phyloP scores from a whole-genome alignment of 257 asterid species.

The Verbena officinalis region DNA sequence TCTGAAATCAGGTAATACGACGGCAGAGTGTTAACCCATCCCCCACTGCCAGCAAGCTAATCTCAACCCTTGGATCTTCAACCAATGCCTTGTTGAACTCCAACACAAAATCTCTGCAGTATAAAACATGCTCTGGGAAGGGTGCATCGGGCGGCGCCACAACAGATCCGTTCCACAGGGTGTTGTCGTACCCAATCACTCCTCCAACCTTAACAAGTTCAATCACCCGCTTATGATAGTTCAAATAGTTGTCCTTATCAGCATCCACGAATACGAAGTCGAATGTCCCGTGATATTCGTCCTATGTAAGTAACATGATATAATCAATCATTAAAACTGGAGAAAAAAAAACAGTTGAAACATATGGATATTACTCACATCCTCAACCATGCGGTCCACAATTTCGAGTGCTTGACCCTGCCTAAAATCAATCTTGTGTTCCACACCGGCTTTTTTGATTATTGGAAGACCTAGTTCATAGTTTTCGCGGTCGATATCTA shows the following conservation, averaged over 20 bases:
- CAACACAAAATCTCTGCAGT: conserved; percentile 59
- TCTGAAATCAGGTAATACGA: conserved; percentile 43
- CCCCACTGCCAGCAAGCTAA: conserved; percentile 67
- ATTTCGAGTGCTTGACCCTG: conserved; percentile 61
- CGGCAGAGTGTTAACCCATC: conserved; percentile 81
- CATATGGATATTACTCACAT: conserved; percentile 33
- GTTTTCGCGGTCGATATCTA: conserved; percentile 55
- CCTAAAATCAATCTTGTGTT: conserved; percentile 57
- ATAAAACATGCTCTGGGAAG: conserved; percentile 55
- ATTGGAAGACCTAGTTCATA: conserved; percentile 62
- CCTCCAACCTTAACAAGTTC: conserved; percentile 67
- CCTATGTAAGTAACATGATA: neutral
- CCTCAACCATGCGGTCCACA: conserved; percentile 52
- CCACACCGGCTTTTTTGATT: conserved; percentile 60
- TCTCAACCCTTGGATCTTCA: conserved; percentile 70
- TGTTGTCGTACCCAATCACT: conserved; percentile 68
- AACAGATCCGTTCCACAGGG: conserved; percentile 73
- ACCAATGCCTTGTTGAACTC: conserved; percentile 67
- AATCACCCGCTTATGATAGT: conserved; percentile 62
- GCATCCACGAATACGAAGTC: conserved; percentile 78
- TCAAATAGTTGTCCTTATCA: conserved; percentile 63
- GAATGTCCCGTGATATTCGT: conserved; percentile 45
- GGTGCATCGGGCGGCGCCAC: conserved; percentile 73
- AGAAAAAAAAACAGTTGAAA: too few species aligned
- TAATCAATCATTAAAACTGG: too few species aligned